Evolutionary conservation across 139 green algal species (phyloP).

Genomic region (Chlamydomonas eustigma): DNA sequence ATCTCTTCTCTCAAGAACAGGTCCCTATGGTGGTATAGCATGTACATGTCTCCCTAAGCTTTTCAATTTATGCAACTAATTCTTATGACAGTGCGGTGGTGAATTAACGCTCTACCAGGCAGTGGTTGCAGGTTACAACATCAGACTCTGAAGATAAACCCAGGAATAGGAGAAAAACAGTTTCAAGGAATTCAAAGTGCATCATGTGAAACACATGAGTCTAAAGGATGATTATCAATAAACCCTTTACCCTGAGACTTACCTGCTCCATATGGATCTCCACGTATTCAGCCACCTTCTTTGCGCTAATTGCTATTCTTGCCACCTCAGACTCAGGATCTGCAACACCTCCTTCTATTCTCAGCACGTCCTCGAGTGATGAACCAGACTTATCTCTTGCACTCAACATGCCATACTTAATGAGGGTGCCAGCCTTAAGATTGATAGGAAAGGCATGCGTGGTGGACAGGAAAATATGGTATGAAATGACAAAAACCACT

Average conservation of each 20-base stretch:
- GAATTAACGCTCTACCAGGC: background rate
- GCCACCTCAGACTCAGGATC: background rate
- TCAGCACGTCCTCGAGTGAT: constrained; percentile 33
- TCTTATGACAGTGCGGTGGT: too few species aligned
- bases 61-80: too few species aligned
- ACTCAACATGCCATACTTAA: constrained; percentile 47
- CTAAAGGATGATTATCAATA: background rate
- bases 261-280: constrained; percentile 94
- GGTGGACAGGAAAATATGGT: too few species aligned
- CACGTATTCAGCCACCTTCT: constrained; percentile 60
- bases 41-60: background rate
- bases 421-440: constrained; percentile 62
- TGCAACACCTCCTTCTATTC: constrained; percentile 19
- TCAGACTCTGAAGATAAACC: background rate
- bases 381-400: constrained; percentile 47
- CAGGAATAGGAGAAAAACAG: background rate
- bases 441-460: too few species aligned
- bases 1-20: constrained; percentile 62
- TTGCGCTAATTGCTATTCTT: background rate
- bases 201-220: background rate
- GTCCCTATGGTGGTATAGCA: constrained; percentile 51
- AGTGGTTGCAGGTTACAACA: background rate
- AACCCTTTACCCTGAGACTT: background rate
- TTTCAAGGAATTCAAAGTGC: background rate
- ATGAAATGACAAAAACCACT: too few species aligned